Base-by-base conservation (phyloP, 2,329 filamentous ascomycete genomes). In the Claviceps sorghi region DNA sequence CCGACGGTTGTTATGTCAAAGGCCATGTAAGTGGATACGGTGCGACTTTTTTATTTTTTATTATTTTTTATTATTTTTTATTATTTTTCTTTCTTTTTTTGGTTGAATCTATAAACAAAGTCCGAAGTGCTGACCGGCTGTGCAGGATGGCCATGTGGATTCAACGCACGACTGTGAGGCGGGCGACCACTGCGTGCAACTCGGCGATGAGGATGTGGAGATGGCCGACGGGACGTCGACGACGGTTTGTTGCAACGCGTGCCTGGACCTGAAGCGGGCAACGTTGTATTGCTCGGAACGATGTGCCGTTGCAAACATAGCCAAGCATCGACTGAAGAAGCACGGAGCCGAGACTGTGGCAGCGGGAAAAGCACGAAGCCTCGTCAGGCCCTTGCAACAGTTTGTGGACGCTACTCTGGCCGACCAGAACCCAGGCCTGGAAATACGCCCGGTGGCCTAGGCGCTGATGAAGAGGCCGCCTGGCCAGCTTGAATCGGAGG, bases 301-400 rank as follows among this genome's bases (percentile, higher is more conserved):
- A 34, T 76, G 73, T 57, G 72, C 70, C n/a, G 60, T 58, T 26
- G 58, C 56, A 13, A 72, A 74, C 54, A 66, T 76, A 38, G 64
- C 65, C 11, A 53, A 53, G 26, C 73, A 76, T 57, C 62, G 69
- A 21, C 64, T 67, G 11, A 53, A 47, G 13, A 61, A 56, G 53
- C 65, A 68, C 53, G 61, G 58, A 2, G 62, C 64, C 2, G 60
- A 62, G 50, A 59, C 60, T 13, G 30, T 7, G 49, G 54, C 55
- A 32, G 45, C 55, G 1, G 59, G 56, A 2, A 62, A 63, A 22
- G 54, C 58, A 15, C 54, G 53, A 49, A 55, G 52, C 38, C 53
- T 61, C 51, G 58, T 61, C 36, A 49, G 55, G 43, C 56, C 59
- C 22, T 47, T 65, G 50, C 52, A 55, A 53, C 54, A 62, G 26